Evolutionary conservation across 352 stramenopile genomes (phyloP).

Genomic region (Globisporangium lucens): DNA sequence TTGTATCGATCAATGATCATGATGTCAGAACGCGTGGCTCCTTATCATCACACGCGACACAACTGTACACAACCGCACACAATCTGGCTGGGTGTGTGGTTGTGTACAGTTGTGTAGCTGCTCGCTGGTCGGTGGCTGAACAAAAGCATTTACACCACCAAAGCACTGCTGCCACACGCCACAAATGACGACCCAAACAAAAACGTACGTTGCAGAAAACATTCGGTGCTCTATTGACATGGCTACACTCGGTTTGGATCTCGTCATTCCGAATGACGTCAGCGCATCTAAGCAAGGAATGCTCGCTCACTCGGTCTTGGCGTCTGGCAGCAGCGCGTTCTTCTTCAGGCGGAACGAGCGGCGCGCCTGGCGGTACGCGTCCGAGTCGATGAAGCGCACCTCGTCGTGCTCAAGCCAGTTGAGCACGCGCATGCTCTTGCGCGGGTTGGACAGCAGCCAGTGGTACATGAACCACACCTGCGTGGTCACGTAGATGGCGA

Average conservation of each 20-base stretch:
- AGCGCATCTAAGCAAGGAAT: neutral
- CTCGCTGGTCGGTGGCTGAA: neutral
- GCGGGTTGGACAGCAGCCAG: constrained; percentile 63
- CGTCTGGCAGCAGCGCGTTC: neutral
- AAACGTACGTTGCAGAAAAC: neutral
- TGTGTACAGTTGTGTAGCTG: neutral
- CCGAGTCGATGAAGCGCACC: constrained; percentile 72
- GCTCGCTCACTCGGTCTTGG: constrained; percentile 1
- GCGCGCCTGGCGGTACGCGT: constrained; percentile 72
- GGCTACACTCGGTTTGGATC: neutral
- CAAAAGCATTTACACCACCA: neutral
- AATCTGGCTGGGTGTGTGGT: neutral
- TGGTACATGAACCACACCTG: constrained; percentile 85
- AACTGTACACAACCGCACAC: too few relatives aligned
- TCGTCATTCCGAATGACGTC: neutral
- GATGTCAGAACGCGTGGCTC: constrained; percentile 8
- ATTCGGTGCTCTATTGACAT: neutral
- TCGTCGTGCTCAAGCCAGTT: constrained; percentile 80
- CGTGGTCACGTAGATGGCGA: constrained; percentile 78
- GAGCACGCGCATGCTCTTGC: constrained; percentile 55
- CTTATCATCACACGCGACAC: neutral
- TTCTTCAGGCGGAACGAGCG: constrained; percentile 39
- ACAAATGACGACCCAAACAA: neutral
- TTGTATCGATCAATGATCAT: neutral
- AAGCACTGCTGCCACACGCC: neutral